A percentile compares a stretch with the other conserved stretches of the same genome.
phyloP scores from a whole-genome alignment of 352 stramenopile species.

The Phytophthora melonis region DNA sequence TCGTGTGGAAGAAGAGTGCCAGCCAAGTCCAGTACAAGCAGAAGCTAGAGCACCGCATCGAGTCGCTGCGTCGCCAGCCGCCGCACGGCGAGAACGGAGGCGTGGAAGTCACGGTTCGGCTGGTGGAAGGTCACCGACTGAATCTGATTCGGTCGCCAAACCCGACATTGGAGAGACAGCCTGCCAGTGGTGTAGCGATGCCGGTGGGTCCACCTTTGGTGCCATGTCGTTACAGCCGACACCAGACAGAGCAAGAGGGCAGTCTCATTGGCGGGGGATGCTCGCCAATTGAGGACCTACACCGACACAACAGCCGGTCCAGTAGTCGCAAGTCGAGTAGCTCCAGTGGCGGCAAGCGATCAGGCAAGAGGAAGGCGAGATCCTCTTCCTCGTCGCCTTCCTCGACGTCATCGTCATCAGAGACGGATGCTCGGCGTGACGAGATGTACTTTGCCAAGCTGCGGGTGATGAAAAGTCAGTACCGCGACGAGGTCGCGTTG shows the following conservation, averaged over 20 bases:
- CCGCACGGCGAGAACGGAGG: conserved; percentile 44
- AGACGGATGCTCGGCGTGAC: conserved; percentile 37
- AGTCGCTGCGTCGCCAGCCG: conserved; percentile 66
- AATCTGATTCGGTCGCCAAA: conserved; percentile 32
- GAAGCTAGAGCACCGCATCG: conserved; percentile 71
- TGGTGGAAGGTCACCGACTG: conserved; percentile 39
- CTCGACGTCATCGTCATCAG: conserved; percentile 1
- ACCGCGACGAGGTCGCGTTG: conserved; percentile 83
- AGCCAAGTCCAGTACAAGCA: conserved; percentile 79
- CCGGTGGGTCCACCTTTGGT: conserved; percentile 6
- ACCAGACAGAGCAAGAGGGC: conserved; percentile 12
- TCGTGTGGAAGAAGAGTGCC: conserved; percentile 74
- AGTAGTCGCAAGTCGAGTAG: conserved; percentile 23
- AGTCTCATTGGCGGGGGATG: conserved; percentile 6
- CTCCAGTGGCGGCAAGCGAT: conserved; percentile 31
- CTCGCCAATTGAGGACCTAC: conserved; percentile 4
- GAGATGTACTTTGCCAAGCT: conserved; percentile 78
- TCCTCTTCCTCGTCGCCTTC: conserved; percentile 11
- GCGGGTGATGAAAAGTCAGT: conserved; percentile 72
- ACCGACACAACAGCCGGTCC: conserved; percentile 19
- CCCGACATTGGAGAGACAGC: conserved; percentile 17
- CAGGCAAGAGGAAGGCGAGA: conserved; percentile 39
- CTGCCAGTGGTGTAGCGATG: not conserved
- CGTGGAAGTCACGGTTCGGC: conserved; percentile 27
- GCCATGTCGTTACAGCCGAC: conserved; percentile 27